Evolutionary conservation across 805 yeast genomes (phyloP).

Genomic region (Barnettozyma wickerhamii): DNA sequence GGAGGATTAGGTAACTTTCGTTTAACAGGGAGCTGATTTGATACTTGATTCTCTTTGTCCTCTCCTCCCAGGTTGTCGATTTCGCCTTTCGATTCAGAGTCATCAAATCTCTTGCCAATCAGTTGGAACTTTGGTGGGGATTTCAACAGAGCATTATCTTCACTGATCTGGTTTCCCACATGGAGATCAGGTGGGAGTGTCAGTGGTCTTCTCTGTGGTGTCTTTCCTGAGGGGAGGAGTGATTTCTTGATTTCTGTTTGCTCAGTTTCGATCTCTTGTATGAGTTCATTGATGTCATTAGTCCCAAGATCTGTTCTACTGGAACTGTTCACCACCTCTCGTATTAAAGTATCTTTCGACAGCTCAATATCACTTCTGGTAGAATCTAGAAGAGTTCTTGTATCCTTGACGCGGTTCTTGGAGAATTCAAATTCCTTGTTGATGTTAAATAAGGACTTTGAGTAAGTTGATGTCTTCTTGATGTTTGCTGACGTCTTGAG

Average conservation of each 20-base stretch:
- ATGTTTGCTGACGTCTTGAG: constrained; percentile 6
- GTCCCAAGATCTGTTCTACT: constrained; percentile 14
- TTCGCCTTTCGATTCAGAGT: not conserved
- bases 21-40: not conserved
- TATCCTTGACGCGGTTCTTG: not conserved
- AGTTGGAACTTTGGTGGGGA: constrained; percentile 27
- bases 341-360: constrained; percentile 2
- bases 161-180: not conserved
- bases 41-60: constrained; percentile 9
- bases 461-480: constrained; percentile 1
- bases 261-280: constrained; percentile 23
- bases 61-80: constrained; percentile 2
- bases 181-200: constrained; percentile 13
- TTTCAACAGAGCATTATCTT: constrained; percentile 1
- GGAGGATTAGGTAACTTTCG: no score
- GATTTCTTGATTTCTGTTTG: constrained; percentile 22
- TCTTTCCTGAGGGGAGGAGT: constrained; percentile 28
- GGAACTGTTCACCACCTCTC: constrained; percentile 12
- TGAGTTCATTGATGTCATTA: constrained; percentile 19
- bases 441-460: constrained; percentile 3
- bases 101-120: constrained; percentile 23
- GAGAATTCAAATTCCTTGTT: constrained; percentile 6
- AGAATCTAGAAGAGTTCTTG: not conserved
- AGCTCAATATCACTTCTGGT: constrained; percentile 2
- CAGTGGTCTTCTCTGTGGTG: constrained; percentile 23